A percentile compares a stretch with the other conserved stretches of the same genome.
These are phyloP conservation scores for Tetraselmis striata DNA, from an alignment of 139 green algal species.

Conservation along the genomic window DNA sequence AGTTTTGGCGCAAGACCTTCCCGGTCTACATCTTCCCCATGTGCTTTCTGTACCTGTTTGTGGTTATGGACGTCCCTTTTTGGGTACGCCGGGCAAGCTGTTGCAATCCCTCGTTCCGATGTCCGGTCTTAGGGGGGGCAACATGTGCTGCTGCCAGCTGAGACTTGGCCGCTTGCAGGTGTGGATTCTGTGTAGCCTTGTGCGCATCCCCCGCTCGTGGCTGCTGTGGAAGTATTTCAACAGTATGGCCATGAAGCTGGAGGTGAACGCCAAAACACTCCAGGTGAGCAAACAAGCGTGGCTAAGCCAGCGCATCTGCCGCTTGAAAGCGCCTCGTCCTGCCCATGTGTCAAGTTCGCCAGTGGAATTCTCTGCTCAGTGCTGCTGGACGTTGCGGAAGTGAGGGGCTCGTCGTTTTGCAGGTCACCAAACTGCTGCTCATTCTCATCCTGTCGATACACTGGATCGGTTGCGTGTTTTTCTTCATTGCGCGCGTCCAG, in stretches of 20 bases:
- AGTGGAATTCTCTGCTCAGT: too few species aligned
- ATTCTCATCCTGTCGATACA: neutral
- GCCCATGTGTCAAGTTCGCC: too few species aligned
- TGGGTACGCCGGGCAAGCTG: too few species aligned
- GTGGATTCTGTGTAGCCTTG: neutral
- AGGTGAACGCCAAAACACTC: neutral
- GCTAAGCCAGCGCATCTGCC: neutral
- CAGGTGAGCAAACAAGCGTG: neutral
- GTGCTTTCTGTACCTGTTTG: neutral
- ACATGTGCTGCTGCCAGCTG: too few species aligned
- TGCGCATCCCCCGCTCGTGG: neutral
- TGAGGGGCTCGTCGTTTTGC: too few species aligned
- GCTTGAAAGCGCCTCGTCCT: neutral
- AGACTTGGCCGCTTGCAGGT: too few species aligned
- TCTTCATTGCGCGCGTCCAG: neutral
- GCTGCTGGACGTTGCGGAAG: too few species aligned
- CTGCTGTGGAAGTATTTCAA: neutral
- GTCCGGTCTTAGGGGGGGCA: neutral
- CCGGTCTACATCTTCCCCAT: neutral
- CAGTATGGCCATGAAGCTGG: neutral
- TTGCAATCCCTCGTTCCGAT: neutral
- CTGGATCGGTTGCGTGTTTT: neutral
- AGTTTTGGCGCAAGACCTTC: neutral
- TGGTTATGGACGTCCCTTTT: neutral
- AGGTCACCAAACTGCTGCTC: neutral